These are phyloP conservation scores for Zychaea mexicana DNA, from an alignment of 371 early-diverging fungal species.

Conservation along the genomic window DNA sequence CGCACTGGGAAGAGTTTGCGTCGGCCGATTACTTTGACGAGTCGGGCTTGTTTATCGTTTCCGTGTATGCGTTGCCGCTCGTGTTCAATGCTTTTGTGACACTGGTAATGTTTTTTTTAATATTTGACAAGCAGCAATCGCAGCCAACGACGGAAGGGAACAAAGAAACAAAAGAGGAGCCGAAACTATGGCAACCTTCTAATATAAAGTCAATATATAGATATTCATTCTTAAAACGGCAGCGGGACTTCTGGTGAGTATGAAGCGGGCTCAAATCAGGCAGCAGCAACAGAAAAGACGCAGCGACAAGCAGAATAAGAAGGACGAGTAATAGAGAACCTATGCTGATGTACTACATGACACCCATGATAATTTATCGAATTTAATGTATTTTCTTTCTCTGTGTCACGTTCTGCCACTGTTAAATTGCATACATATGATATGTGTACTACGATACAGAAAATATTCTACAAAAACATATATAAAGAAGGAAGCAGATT, in stretches of 20 bases:
- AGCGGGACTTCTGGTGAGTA: conserved; percentile 21
- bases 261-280: conserved; percentile 33
- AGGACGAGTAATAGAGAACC: background rate
- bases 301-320: background rate
- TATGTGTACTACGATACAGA: no score
- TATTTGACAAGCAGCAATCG: background rate
- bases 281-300: conserved; percentile 27
- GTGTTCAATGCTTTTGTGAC: conserved; percentile 39
- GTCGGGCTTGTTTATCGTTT: conserved; percentile 45
- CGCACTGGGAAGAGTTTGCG: conserved; percentile 38
- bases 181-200: no score
- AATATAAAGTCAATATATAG: conserved; percentile 12
- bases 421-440: no score
- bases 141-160: no score
- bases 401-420: background rate
- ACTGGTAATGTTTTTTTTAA: conserved; percentile 29
- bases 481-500: no score
- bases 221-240: conserved; percentile 32
- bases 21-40: conserved; percentile 48
- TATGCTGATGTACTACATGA: background rate
- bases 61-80: conserved; percentile 48
- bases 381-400: background rate
- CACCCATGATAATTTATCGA: background rate
- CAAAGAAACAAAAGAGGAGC: background rate
- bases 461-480: no score